Conservation (phyloP, 768 basidiomycete species). For the Suillus luteus region DNA sequence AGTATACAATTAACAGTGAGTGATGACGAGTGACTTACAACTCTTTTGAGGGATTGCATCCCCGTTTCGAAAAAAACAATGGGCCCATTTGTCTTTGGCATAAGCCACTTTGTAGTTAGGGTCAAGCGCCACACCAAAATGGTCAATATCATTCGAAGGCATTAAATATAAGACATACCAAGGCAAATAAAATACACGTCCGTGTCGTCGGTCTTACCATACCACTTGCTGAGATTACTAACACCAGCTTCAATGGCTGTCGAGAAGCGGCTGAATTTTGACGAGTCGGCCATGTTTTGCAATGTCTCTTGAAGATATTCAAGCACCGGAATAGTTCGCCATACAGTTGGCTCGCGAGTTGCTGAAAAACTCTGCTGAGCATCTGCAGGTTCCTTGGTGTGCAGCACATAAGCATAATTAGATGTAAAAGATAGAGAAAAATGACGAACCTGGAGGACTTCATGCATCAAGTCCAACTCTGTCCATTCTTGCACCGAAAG, state of each 20-base stretch:
- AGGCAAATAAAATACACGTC: constrained; percentile 2
- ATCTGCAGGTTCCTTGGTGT: neutral
- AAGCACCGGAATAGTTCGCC: constrained; percentile 23
- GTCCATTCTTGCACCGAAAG: too few relatives aligned
- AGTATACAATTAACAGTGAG: neutral
- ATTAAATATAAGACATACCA: neutral
- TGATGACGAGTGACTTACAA: neutral
- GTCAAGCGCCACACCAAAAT: neutral
- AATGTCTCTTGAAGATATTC: constrained; percentile 20
- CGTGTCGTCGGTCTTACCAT: neutral
- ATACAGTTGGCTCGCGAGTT: constrained; percentile 25
- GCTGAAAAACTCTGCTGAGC: constrained; percentile 21
- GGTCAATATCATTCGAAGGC: neutral
- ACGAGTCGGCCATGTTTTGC: constrained; percentile 16
- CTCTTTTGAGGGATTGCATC: neutral
- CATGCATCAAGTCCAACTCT: too few relatives aligned
- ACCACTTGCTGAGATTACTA: constrained; percentile 2
- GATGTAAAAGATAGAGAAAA: too few relatives aligned
- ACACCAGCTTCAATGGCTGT: constrained; percentile 12
- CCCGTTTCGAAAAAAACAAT: neutral
- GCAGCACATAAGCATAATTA: too few relatives aligned
- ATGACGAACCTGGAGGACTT: too few relatives aligned
- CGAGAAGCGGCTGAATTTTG: constrained; percentile 15
- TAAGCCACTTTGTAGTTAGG: constrained; percentile 7
- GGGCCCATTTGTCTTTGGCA: neutral